Evolutionary conservation across 2,329 filamentous ascomycete species (phyloP), one percentile per base, ranked within the genome.

Genomic region (Arthrobotrys pseudoclavata): DNA sequence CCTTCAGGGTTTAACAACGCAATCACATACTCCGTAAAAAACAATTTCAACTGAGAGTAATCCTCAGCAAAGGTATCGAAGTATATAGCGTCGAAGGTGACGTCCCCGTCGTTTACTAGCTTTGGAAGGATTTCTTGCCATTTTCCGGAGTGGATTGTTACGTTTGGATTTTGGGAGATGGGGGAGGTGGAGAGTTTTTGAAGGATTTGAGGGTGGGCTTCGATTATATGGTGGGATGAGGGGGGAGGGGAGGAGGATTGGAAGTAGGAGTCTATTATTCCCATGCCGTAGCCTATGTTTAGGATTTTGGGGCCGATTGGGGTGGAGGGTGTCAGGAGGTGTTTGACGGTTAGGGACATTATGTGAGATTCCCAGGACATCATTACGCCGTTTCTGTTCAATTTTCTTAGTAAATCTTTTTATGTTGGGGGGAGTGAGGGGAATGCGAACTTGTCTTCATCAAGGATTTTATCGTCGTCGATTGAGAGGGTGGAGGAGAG

Each of bases 51-150:
- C 83, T 95, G 92, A 1, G 87, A 86, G 84, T 98, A 99, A 79
- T 96, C 92, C 85, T 99, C 96, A 5, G 94, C 96, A 83, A 98
- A 98, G 0, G 96, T 99, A 83, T 99, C 96, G 82, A 97, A 98
- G 86, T 98, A 99, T 80, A 99, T 93, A 29, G 91, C 92, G 82
- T 97, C 92, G 82, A 95, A 94, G 5, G 57, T 66, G 12, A 89
- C 85, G 81, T 91, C 87, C 9, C 91, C 91, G 47, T 89, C 85
- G 75, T 89, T 88, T 0, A 95, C 85, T 6, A 97, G 85, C 62
- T 86, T 85, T 0, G 91, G 91, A 15, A 94, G 86, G 0, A 96
- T 85, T 75, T 96, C 92, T 84, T 97, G 94, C 94, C 94, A 97
- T 80, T 87, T 87, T 1, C 93, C 92, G 42, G 87, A 86, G 82